A percentile compares a stretch with the other conserved stretches of the same genome.
These are phyloP conservation scores for Rhodotorula babjevae DNA, from an alignment of 768 basidiomycete species.

Conservation along the genomic window DNA sequence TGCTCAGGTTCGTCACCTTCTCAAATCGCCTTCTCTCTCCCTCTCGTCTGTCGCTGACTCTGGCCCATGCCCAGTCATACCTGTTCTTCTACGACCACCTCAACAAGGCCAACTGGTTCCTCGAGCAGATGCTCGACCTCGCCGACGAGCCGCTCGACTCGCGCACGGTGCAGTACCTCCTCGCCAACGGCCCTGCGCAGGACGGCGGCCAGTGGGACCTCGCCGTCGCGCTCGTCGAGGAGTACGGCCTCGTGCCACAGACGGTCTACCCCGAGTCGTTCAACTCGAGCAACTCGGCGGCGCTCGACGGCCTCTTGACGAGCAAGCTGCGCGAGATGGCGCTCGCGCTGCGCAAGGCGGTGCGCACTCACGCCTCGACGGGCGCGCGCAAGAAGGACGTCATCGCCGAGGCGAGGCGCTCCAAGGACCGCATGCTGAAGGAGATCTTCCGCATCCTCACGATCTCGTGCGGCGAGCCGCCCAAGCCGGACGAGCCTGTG, in stretches of 20 bases:
- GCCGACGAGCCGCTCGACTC: slow-evolving; percentile 68
- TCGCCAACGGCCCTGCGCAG: slow-evolving; percentile 64
- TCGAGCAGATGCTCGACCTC: slow-evolving; percentile 77
- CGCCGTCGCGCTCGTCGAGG: slow-evolving; percentile 55
- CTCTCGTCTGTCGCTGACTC: no score
- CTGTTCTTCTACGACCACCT: slow-evolving; percentile 80
- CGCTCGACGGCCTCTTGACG: slow-evolving; percentile 74
- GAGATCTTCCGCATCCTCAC: slow-evolving; percentile 79
- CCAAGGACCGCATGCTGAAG: slow-evolving; percentile 77
- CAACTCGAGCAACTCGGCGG: slow-evolving; percentile 67
- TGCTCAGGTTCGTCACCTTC: no score
- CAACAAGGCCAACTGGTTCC: slow-evolving; percentile 67
- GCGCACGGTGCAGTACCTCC: slow-evolving; percentile 54
- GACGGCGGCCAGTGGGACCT: slow-evolving; percentile 55
- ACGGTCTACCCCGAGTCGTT: slow-evolving; percentile 55
- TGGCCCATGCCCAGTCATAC: slow-evolving; percentile 51
- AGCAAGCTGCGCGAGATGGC: slow-evolving; percentile 88
- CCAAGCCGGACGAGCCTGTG: slow-evolving; percentile 56
- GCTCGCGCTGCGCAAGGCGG: slow-evolving; percentile 61
- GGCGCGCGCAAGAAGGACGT: slow-evolving; percentile 41
- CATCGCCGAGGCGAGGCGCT: slow-evolving; percentile 55
- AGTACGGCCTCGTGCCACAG: slow-evolving; percentile 43
- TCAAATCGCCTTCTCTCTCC: no score
- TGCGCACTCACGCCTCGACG: slow-evolving; percentile 45
- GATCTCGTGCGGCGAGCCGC: slow-evolving; percentile 64